Conservation (phyloP, 2,329 filamentous ascomycete genomes). For the Drechslerella coelobrocha region DNA sequence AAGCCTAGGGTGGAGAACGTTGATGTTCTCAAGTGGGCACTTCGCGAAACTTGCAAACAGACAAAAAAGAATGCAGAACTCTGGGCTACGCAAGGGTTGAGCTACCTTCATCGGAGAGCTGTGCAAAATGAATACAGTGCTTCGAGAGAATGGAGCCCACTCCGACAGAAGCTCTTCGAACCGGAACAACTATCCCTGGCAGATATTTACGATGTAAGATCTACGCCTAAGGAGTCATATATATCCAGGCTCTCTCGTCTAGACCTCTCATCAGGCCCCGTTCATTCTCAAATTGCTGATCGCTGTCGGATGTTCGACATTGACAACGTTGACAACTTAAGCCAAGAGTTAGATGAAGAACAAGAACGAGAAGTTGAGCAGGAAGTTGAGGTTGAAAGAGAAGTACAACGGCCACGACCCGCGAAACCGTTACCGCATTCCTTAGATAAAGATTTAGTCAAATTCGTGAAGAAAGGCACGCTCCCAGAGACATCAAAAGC, state of each 20-base stretch:
- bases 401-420: constrained; percentile 63
- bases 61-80: constrained; percentile 63
- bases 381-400: constrained; percentile 68
- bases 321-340: constrained; percentile 9
- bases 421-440: constrained; percentile 57
- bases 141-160: constrained; percentile 8
- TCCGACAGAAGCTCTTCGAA: constrained; percentile 62
- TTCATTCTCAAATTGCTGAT: constrained; percentile 40
- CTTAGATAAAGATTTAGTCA: constrained; percentile 57
- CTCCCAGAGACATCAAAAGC: constrained; percentile 50
- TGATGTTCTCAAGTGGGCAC: constrained; percentile 68
- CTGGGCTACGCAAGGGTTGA: constrained; percentile 68
- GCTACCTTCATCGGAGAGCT: constrained; percentile 58
- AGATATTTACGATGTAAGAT: constrained; percentile 61
- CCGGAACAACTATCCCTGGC: constrained; percentile 64
- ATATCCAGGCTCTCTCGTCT: constrained; percentile 11
- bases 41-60: constrained; percentile 66
- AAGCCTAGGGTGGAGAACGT: constrained; percentile 59
- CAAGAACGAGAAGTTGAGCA: constrained; percentile 73
- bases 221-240: constrained; percentile 51
- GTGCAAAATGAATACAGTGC: constrained; percentile 8
- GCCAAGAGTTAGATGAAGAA: constrained; percentile 63
- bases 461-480: constrained; percentile 51
- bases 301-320: constrained; percentile 59
- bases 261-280: constrained; percentile 30